Evolutionary conservation across 176 grass and related monocot genomes (phyloP), one percentile per base, ranked within the genome.

Genomic region (Zea luxurians): DNA sequence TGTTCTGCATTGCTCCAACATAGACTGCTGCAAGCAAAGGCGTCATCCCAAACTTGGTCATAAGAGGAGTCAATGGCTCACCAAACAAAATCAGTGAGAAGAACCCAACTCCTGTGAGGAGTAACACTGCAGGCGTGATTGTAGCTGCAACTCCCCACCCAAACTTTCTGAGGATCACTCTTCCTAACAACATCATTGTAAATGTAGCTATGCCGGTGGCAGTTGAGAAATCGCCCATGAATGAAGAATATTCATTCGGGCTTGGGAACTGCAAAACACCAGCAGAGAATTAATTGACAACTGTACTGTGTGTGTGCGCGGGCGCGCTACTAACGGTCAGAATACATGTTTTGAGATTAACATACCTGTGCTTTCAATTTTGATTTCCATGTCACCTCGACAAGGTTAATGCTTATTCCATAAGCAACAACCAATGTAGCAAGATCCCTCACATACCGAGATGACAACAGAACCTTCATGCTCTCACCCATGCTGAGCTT

Each of bases 141-240:
- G 93, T 95, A 35, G 96, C 96, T 44, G 96, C 96, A 54, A 98
- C 92, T 65, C 96, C 96, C 96, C 96, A 98, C 2, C 96, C 96
- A 13, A 95, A 98, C 76, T 91, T 91, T 73, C 92, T 83, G 15
- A 98, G 82, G 43, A 98, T 98, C 2, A 94, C 66, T 85, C 96
- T 89, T 48, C 96, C 96, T 40, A 98, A 78, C 80, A 98, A 78
- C 96, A 98, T 98, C 96, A 98, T 98, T 71, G 90, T 92, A 85
- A 98, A 98, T 6, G 96, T 98, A 70, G 96, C 96, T 67, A 98
- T 91, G 48, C 96, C 96, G 0, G 96, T 98, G 41, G 92, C 92
- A 67, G 96, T 98, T 20, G 96, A 98, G 83, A 98, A 98, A 87
- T 98, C 96, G 3, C 96, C 96, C 96, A 98, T 98, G 88, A 98